Percentiles rank a stretch among this genome's conserved stretches.
These are phyloP conservation scores for Mortierella sp. DNA, from an alignment of 371 early-diverging fungal genomes.

Conservation along the genomic window DNA sequence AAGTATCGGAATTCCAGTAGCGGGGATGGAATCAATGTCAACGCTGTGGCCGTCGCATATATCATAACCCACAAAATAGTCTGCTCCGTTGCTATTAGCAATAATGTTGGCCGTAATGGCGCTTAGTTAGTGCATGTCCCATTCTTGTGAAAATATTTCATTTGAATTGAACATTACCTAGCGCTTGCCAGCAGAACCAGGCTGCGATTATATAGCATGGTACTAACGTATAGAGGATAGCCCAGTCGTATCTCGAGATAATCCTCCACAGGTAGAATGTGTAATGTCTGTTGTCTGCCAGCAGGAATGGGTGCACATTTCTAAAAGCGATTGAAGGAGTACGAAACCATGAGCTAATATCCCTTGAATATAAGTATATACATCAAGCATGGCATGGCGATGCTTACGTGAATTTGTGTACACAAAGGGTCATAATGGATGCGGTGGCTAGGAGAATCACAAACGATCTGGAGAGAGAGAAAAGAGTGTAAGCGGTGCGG, in stretches of 20 bases:
- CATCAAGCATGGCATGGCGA: background rate
- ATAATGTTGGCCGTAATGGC: background rate
- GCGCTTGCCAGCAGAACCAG: slow-evolving; percentile 56
- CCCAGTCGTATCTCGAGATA: slow-evolving; percentile 70
- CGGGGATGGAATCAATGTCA: slow-evolving; percentile 91
- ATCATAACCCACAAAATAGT: slow-evolving; percentile 62
- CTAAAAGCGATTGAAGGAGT: slow-evolving; percentile 60
- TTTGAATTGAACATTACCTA: slow-evolving; percentile 59
- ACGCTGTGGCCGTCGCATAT: slow-evolving; percentile 59
- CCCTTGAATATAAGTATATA: background rate
- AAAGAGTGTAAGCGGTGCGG: slow-evolving; percentile 9
- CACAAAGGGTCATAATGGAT: slow-evolving; percentile 45
- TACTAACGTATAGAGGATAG: slow-evolving; percentile 70
- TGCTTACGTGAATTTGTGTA: slow-evolving; percentile 71
- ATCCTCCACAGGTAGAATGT: slow-evolving; percentile 95
- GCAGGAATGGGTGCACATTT: slow-evolving; percentile 92
- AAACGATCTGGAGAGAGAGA: slow-evolving; percentile 34
- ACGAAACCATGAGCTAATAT: background rate
- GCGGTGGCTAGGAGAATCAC: slow-evolving; percentile 7
- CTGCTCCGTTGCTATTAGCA: slow-evolving; percentile 52
- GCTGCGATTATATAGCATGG: slow-evolving; percentile 75
- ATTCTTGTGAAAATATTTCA: background rate
- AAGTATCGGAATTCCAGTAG: slow-evolving; percentile 96
- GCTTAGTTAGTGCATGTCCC: background rate
- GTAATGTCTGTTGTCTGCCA: slow-evolving; percentile 96